Evolutionary conservation across 2,329 filamentous ascomycete genomes (phyloP).

Genomic region (Fusarium buxicola): DNA sequence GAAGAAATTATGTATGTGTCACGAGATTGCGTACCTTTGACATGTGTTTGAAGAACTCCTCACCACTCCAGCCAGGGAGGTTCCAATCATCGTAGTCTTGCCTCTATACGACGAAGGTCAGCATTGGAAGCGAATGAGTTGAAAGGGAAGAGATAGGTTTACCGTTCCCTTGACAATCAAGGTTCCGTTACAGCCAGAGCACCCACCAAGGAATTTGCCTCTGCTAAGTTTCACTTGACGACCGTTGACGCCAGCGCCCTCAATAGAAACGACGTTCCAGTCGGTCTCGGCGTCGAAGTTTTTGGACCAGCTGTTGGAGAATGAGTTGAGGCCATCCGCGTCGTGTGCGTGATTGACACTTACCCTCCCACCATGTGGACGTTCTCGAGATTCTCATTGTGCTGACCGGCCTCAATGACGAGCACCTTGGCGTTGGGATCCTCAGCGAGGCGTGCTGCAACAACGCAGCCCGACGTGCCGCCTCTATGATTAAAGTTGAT

Average conservation of each 20-base stretch:
- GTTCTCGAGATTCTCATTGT: slow-evolving; percentile 59
- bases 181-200: slow-evolving; percentile 62
- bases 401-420: slow-evolving; percentile 53
- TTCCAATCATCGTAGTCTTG: slow-evolving; percentile 67
- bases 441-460: slow-evolving; percentile 54
- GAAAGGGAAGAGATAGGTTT: neutral
- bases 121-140: neutral
- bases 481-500: slow-evolving; percentile 39
- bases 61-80: slow-evolving; percentile 65
- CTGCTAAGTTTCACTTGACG: slow-evolving; percentile 61
- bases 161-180: slow-evolving; percentile 59
- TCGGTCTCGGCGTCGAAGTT: slow-evolving; percentile 62
- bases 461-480: slow-evolving; percentile 53
- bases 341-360: slow-evolving; percentile 11
- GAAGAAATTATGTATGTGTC: neutral
- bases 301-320: slow-evolving; percentile 52
- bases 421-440: slow-evolving; percentile 46
- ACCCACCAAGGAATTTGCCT: slow-evolving; percentile 62
- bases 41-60: slow-evolving; percentile 68
- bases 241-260: slow-evolving; percentile 53
- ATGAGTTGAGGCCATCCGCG: neutral
- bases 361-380: slow-evolving; percentile 64
- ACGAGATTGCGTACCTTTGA: slow-evolving; percentile 55
- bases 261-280: slow-evolving; percentile 62
- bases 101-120: slow-evolving; percentile 43